These are phyloP conservation scores for Crithidia expoeki DNA, from an alignment of 208 protist genomes.

Conservation along the genomic window DNA sequence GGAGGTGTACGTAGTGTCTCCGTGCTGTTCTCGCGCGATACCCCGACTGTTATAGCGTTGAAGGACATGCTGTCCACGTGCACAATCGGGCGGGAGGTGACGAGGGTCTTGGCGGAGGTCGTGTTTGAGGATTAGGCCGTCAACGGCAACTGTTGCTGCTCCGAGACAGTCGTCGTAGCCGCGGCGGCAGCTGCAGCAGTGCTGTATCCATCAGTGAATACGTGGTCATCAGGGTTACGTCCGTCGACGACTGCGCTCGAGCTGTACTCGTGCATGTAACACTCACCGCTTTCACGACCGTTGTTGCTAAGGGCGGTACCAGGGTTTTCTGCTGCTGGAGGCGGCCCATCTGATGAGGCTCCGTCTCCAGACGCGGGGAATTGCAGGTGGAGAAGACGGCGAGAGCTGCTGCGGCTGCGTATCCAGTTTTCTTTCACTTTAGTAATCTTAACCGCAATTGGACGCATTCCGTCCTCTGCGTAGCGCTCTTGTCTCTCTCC, in stretches of 20 bases:
- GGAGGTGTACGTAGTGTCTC: conserved; percentile 2
- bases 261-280: neutral
- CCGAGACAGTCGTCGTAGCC: neutral
- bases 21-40: conserved; percentile 3
- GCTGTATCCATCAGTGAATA: too few relatives aligned
- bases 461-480: neutral
- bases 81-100: neutral
- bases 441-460: neutral
- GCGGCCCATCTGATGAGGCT: neutral
- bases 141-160: conserved; percentile 2
- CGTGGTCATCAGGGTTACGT: neutral
- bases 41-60: conserved; percentile 15
- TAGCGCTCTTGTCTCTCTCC: neutral
- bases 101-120: conserved; percentile 1
- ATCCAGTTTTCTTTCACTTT: neutral
- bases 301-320: neutral
- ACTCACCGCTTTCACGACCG: neutral
- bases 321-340: too few relatives aligned
- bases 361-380: neutral
- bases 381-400: neutral
- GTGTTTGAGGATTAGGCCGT: conserved; percentile 2
- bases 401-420: conserved; percentile 1
- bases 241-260: neutral
- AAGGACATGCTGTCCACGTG: conserved; percentile 25
- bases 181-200: too few relatives aligned